Evolutionary conservation across 306 rosid genomes (phyloP).

Genomic region (Ormosia semicastrata): DNA sequence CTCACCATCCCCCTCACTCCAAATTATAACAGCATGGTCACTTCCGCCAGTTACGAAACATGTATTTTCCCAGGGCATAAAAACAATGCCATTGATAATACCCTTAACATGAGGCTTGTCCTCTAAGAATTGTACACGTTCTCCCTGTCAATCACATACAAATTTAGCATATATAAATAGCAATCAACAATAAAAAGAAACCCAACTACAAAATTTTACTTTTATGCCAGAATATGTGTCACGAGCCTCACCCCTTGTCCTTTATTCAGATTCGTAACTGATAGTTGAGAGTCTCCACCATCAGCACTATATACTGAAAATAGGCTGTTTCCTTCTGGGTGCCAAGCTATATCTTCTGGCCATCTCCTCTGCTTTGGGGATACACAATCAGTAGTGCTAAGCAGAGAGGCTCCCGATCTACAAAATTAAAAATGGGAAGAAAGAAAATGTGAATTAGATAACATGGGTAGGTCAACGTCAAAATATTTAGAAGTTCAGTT

Average conservation of each 20-base stretch:
- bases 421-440: conserved; percentile 21
- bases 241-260: conserved; percentile 63
- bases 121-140: conserved; percentile 71
- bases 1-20: conserved; percentile 70
- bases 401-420: conserved; percentile 81
- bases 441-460: conserved; percentile 14
- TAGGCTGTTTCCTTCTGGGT: conserved; percentile 74
- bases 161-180: conserved; percentile 23
- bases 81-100: conserved; percentile 73
- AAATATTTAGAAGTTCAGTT: conserved; percentile 1
- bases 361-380: conserved; percentile 82
- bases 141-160: conserved; percentile 55
- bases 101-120: conserved; percentile 93
- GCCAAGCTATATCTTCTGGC: conserved; percentile 97
- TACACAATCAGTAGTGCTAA: conserved; percentile 62
- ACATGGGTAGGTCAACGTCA: neutral
- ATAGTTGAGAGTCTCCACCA: conserved; percentile 81
- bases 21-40: conserved; percentile 88
- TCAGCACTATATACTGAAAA: conserved; percentile 89
- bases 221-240: conserved; percentile 28
- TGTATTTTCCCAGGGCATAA: conserved; percentile 80
- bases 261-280: conserved; percentile 62
- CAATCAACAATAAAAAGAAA: conserved; percentile 10
- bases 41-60: conserved; percentile 88
- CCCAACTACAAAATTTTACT: conserved; percentile 9